Conservation (phyloP, 495 filamentous ascomycete genomes). For the Talaromyces thailandensis region DNA sequence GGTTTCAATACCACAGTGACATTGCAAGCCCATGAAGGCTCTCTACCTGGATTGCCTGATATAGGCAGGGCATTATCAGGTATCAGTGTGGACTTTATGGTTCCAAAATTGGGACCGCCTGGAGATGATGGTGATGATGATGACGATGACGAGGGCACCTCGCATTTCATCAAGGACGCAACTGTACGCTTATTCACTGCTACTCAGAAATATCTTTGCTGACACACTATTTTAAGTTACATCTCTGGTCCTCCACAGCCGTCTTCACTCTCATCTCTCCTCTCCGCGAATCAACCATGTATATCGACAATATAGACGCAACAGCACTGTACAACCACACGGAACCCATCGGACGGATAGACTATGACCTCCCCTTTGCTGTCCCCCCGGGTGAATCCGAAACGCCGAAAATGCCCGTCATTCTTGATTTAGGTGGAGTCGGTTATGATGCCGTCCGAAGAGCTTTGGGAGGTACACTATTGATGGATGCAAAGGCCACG, state of each 20-base stretch:
- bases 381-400: slow-evolving; percentile 64
- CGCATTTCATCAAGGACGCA: slow-evolving; percentile 72
- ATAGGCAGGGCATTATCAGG: slow-evolving; percentile 64
- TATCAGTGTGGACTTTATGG: slow-evolving; percentile 56
- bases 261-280: slow-evolving; percentile 79
- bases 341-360: slow-evolving; percentile 65
- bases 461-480: slow-evolving; percentile 75
- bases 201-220: slow-evolving; percentile 3
- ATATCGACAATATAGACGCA: slow-evolving; percentile 69
- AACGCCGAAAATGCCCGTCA: slow-evolving; percentile 71
- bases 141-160: slow-evolving; percentile 27
- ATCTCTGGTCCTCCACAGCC: slow-evolving; percentile 78
- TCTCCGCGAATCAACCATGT: slow-evolving; percentile 57
- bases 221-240: slow-evolving; percentile 36
- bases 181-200: slow-evolving; percentile 45
- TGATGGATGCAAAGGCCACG: slow-evolving; percentile 67
- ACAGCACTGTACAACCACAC: slow-evolving; percentile 77
- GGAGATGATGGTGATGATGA: slow-evolving; percentile 31
- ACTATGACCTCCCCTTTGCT: slow-evolving; percentile 63
- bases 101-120: slow-evolving; percentile 54
- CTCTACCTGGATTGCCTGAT: slow-evolving; percentile 63
- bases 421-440: slow-evolving; percentile 64
- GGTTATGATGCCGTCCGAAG: slow-evolving; percentile 73
- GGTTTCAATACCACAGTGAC: slow-evolving; percentile 71
- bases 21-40: slow-evolving; percentile 55